These are phyloP conservation scores for Candida sphagnicola DNA, from an alignment of 805 yeast genomes.

Conservation along the genomic window DNA sequence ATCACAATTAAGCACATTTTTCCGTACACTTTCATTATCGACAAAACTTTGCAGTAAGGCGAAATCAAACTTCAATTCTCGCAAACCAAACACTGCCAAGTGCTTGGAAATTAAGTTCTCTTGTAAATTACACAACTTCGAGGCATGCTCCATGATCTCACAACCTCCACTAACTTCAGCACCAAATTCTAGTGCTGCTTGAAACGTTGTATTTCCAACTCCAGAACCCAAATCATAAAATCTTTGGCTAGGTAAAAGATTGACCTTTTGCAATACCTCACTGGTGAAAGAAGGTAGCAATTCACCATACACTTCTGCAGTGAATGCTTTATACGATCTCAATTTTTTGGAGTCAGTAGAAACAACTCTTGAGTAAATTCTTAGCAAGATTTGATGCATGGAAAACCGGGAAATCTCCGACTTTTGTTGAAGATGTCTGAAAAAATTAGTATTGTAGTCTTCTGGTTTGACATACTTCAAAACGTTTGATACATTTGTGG, in stretches of 20 bases:
- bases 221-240: conserved; percentile 93
- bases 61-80: conserved; percentile 51
- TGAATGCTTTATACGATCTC: conserved; percentile 75
- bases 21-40: conserved; percentile 53
- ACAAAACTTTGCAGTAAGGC: conserved; percentile 70
- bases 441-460: conserved; percentile 17
- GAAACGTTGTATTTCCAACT: conserved; percentile 87
- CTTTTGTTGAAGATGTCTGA: conserved; percentile 16
- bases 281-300: conserved; percentile 74
- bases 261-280: conserved; percentile 56
- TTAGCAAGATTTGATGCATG: conserved; percentile 66
- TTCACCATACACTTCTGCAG: conserved; percentile 90
- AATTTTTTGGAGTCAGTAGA: conserved; percentile 67
- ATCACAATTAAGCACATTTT: conserved; percentile 57
- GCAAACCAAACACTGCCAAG: conserved; percentile 60
- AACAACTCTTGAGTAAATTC: conserved; percentile 73
- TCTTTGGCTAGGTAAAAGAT: conserved; percentile 46
- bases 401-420: conserved; percentile 30
- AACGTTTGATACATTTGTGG: conserved; percentile 7
- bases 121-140: conserved; percentile 62
- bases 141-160: conserved; percentile 84
- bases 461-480: conserved; percentile 15
- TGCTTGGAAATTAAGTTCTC: conserved; percentile 53
- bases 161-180: conserved; percentile 77
- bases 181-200: conserved; percentile 84